Conservation (phyloP, 352 stramenopile species). For the Pythium sukuiense region DNA sequence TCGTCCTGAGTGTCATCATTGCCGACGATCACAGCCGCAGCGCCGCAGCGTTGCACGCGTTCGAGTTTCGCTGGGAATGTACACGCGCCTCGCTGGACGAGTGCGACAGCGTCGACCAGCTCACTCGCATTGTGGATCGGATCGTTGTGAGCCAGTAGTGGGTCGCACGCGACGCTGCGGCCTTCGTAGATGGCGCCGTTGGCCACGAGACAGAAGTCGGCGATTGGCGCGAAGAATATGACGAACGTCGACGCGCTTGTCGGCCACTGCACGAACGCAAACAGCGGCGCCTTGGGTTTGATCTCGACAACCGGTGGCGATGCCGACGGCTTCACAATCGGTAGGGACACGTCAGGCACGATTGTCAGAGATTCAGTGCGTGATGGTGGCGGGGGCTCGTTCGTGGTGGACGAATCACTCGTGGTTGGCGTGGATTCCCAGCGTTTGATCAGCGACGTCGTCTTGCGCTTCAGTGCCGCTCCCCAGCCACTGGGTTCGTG, state of each 20-base stretch:
- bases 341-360: neutral
- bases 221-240: slow-evolving; percentile 56
- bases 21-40: slow-evolving; percentile 61
- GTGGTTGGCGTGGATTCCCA: slow-evolving; percentile 15
- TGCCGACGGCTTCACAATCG: neutral
- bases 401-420: neutral
- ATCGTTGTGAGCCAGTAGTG: slow-evolving; percentile 43
- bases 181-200: slow-evolving; percentile 48
- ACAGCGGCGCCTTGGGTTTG: slow-evolving; percentile 34
- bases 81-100: slow-evolving; percentile 61
- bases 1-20: slow-evolving; percentile 56
- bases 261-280: slow-evolving; percentile 73
- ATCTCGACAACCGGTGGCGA: neutral
- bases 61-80: slow-evolving; percentile 73
- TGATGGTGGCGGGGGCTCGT: neutral
- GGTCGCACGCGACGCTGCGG: slow-evolving; percentile 44
- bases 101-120: slow-evolving; percentile 40
- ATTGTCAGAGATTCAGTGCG: neutral
- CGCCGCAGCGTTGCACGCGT: slow-evolving; percentile 53
- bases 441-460: slow-evolving; percentile 51
- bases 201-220: slow-evolving; percentile 54
- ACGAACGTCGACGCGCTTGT: slow-evolving; percentile 41
- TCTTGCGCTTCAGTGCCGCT: slow-evolving; percentile 42
- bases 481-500: slow-evolving; percentile 28
- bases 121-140: slow-evolving; percentile 36